Evolutionary conservation across 2,329 filamentous ascomycete species (phyloP).

Genomic region (Chaetomium strumarium): DNA sequence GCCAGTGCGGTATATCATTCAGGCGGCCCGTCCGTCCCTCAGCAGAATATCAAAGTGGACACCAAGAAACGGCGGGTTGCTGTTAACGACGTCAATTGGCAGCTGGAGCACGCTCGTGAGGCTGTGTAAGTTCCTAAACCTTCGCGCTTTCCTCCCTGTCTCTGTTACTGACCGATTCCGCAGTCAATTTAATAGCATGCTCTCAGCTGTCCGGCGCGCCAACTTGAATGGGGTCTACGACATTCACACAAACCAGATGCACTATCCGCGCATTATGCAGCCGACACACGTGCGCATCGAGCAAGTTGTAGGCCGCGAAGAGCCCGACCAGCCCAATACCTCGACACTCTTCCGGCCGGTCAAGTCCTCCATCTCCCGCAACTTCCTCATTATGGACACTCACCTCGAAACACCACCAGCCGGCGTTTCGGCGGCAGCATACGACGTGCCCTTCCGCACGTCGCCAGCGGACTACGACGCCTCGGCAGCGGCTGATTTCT

Average conservation of each 20-base stretch:
- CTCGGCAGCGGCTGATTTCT: constrained; percentile 37
- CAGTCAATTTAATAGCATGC: constrained; percentile 77
- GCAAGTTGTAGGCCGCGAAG: constrained; percentile 49
- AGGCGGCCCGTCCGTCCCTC: constrained; percentile 67
- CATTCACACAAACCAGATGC: constrained; percentile 86
- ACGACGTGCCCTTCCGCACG: constrained; percentile 38
- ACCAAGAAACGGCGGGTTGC: constrained; percentile 79
- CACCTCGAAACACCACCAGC: constrained; percentile 46
- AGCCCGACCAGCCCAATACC: constrained; percentile 25
- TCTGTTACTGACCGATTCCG: constrained; percentile 8
- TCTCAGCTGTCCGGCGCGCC: constrained; percentile 61
- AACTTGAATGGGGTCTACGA: constrained; percentile 81
- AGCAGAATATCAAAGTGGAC: constrained; percentile 64
- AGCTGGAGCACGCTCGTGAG: constrained; percentile 86
- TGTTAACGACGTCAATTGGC: constrained; percentile 93
- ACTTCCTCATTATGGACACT: constrained; percentile 52
- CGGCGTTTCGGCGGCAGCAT: constrained; percentile 42
- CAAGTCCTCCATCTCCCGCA: constrained; percentile 45
- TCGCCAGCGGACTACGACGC: constrained; percentile 30
- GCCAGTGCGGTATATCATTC: constrained; percentile 94
- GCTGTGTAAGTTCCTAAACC: constrained; percentile 59
- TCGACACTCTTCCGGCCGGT: constrained; percentile 42
- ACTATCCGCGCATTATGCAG: constrained; percentile 82
- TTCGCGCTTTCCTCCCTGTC: background rate
- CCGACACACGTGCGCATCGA: constrained; percentile 82